A percentile compares a stretch with the other conserved stretches of the same genome.
Evolutionary conservation across 2,329 filamentous ascomycete species (phyloP).

Genomic region (Paecilomyces sp.): DNA sequence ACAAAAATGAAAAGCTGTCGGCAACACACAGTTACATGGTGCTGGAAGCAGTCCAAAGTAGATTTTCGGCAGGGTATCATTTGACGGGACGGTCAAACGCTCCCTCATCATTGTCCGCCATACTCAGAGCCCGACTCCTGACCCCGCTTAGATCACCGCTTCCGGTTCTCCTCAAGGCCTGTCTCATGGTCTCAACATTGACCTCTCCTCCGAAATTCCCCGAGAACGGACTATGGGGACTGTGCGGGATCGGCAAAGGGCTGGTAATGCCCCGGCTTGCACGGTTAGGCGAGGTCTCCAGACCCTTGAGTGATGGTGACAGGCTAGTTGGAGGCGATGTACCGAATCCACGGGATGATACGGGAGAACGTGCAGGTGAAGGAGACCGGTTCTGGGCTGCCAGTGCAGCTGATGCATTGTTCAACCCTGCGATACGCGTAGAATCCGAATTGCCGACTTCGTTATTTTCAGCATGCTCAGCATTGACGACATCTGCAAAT

Average conservation of each 20-base stretch:
- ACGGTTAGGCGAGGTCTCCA: slow-evolving; percentile 60
- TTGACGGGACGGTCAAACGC: slow-evolving; percentile 19
- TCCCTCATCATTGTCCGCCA: slow-evolving; percentile 25
- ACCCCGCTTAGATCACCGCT: slow-evolving; percentile 64
- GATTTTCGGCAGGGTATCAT: background rate
- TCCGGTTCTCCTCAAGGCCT: slow-evolving; percentile 76
- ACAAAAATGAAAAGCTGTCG: background rate
- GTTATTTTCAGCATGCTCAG: slow-evolving; percentile 46
- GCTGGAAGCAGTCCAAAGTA: background rate
- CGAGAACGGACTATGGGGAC: slow-evolving; percentile 46
- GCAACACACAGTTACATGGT: background rate
- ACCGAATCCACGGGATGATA: slow-evolving; percentile 62
- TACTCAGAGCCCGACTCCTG: slow-evolving; percentile 24
- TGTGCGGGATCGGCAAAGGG: slow-evolving; percentile 39
- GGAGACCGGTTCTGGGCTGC: slow-evolving; percentile 57
- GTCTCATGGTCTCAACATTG: slow-evolving; percentile 88
- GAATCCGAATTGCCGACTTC: slow-evolving; percentile 57
- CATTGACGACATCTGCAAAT: slow-evolving; percentile 90
- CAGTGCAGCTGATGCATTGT: slow-evolving; percentile 28
- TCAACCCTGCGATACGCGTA: slow-evolving; percentile 61
- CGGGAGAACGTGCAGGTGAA: slow-evolving; percentile 71
- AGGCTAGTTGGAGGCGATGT: slow-evolving; percentile 72
- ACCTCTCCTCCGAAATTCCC: slow-evolving; percentile 57
- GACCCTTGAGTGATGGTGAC: slow-evolving; percentile 63
- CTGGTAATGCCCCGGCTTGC: slow-evolving; percentile 55